phyloP scores from a whole-genome alignment of 805 yeast genomes.

The Saturnispora silvae region DNA sequence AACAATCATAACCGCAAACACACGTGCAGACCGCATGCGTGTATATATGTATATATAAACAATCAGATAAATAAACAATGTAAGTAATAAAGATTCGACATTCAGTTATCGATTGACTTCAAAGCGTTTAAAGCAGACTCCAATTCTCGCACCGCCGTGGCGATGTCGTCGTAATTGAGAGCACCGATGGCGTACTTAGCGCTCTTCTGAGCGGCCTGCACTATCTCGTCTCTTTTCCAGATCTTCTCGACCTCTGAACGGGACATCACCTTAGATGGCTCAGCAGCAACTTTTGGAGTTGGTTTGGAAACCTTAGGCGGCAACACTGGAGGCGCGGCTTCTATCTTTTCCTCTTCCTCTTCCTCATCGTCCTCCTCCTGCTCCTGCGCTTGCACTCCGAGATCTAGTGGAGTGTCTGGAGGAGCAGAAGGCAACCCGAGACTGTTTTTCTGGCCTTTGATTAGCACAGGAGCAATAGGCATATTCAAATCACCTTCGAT shows the following conservation, averaged over 20 bases:
- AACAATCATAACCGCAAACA: too few species aligned
- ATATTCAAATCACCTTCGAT: constrained; percentile 19
- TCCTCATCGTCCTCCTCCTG: neutral
- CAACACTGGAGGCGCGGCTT: neutral
- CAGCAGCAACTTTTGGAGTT: neutral
- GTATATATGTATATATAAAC: too few species aligned
- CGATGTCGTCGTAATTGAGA: constrained; percentile 62
- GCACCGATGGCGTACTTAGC: constrained; percentile 75
- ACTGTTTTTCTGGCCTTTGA: constrained; percentile 23
- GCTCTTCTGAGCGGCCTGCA: constrained; percentile 51
- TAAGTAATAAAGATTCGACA: neutral
- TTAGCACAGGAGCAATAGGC: constrained; percentile 23
- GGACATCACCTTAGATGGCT: constrained; percentile 12
- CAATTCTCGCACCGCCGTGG: constrained; percentile 57
- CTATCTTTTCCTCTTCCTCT: neutral
- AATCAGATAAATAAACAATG: too few species aligned
- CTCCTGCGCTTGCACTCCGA: neutral
- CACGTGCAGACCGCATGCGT: too few species aligned
- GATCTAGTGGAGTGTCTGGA: neutral
- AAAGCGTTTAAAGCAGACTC: constrained; percentile 40
- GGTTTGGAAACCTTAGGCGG: neutral
- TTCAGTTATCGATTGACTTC: too few species aligned
- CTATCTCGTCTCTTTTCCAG: constrained; percentile 43
- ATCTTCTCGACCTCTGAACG: constrained; percentile 37
- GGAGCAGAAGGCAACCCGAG: constrained; percentile 23